Percentiles rank a stretch among this genome's conserved stretches.
phyloP scores from a whole-genome alignment of 306 rosid genomes.

The Prunus kanzakura region DNA sequence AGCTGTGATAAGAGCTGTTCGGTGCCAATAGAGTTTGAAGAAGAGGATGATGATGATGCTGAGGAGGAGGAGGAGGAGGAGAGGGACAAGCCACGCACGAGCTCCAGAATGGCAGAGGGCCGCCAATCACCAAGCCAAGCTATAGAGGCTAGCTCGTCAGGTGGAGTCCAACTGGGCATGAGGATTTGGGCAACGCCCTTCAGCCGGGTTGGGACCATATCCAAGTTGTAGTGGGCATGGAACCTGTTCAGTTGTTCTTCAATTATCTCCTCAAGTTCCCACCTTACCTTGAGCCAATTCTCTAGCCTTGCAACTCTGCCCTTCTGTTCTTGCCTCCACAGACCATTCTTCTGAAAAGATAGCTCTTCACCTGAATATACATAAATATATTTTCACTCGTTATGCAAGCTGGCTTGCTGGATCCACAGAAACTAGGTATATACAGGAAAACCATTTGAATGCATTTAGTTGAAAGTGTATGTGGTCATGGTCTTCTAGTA shows the following conservation, averaged over 20 bases:
- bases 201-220: conserved; percentile 35
- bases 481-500: not conserved
- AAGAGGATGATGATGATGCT: not conserved
- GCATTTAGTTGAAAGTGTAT: not conserved
- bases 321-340: conserved; percentile 42
- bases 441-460: not conserved
- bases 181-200: conserved; percentile 40
- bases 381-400: not conserved
- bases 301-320: conserved; percentile 39
- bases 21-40: conserved; percentile 8
- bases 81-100: conserved; percentile 25
- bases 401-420: not conserved
- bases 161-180: conserved; percentile 36
- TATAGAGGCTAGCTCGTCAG: conserved; percentile 28
- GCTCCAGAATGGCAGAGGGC: conserved; percentile 40
- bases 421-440: not conserved
- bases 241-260: conserved; percentile 46
- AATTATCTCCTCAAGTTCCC: conserved; percentile 43
- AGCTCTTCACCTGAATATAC: conserved; percentile 24
- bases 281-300: conserved; percentile 36
- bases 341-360: conserved; percentile 28
- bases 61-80: conserved; percentile 14
- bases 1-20: conserved; percentile 33
- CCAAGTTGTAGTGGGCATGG: conserved; percentile 28
- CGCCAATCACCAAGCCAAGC: conserved; percentile 53